Percentiles rank a stretch among this genome's conserved stretches.
These are phyloP conservation scores for Dioszegia hungarica DNA, from an alignment of 768 basidiomycete genomes.

Conservation along the genomic window DNA sequence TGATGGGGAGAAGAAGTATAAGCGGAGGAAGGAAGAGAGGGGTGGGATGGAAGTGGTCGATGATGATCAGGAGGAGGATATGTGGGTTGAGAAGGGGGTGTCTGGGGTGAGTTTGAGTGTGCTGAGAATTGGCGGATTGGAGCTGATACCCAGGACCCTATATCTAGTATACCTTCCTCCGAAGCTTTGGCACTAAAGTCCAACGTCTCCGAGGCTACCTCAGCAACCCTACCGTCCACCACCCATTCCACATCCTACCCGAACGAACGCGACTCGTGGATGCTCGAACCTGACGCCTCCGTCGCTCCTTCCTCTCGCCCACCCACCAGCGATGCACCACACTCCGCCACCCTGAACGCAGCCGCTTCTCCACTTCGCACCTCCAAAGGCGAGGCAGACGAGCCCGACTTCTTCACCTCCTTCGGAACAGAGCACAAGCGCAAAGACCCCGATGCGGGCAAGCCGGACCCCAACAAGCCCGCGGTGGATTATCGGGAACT, in stretches of 20 bases:
- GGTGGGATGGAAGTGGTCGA: constrained; percentile 57
- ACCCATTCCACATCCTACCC: constrained; percentile 55
- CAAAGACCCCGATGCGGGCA: constrained; percentile 52
- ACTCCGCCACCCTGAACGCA: constrained; percentile 49
- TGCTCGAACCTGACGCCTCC: constrained; percentile 57
- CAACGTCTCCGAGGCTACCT: constrained; percentile 54
- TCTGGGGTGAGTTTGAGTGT: constrained; percentile 22
- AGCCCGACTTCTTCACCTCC: constrained; percentile 82
- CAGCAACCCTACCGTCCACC: constrained; percentile 55
- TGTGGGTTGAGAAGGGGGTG: constrained; percentile 53
- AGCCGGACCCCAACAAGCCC: constrained; percentile 70
- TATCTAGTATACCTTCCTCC: constrained; percentile 67
- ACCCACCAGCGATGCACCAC: constrained; percentile 21
- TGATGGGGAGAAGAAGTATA: constrained; percentile 49
- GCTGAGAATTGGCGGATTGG: constrained; percentile 9
- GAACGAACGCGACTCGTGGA: constrained; percentile 75
- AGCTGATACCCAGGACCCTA: constrained; percentile 21
- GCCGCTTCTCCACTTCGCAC: constrained; percentile 57
- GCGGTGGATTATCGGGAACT: constrained; percentile 37
- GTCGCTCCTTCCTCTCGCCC: constrained; percentile 18
- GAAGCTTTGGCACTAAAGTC: constrained; percentile 68
- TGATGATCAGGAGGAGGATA: constrained; percentile 60
- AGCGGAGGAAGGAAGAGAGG: constrained; percentile 30
- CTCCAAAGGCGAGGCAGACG: no score
- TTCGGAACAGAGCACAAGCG: constrained; percentile 75